Evolutionary conservation across 1,284 basidiomycete genomes (phyloP), one percentile per base, ranked within the genome.

Genomic region (Fomitopsis betulina): DNA sequence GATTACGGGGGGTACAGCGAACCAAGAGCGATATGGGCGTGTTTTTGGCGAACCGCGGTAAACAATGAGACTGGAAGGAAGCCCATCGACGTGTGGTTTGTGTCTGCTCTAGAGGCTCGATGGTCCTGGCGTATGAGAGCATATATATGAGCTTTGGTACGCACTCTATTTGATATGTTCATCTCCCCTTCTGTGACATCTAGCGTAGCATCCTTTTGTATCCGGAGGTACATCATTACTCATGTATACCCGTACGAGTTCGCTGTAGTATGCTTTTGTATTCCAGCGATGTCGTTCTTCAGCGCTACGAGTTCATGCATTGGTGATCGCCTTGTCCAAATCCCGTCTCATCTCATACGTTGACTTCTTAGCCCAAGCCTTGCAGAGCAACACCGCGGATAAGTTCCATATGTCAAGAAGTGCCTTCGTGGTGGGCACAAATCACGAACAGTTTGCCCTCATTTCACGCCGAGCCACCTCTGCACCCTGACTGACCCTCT

Each of bases 1-100:
- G 71, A 4, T 59, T 72, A 25, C 59, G 64, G 35, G 68, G 69
- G 21, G 50, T 64, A 19, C 63, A 65, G 49, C 56, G 69, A 39
- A 67, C 67, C 53, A 71, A 69, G 56, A 69, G 71, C 61, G 69
- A 71, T 56, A 67, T 66, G 63, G 71, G 71, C 35, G 71, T 71
- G 37, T 70, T 71, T 64, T 63, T 72, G 8, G 71, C 71, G 13
- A 62, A 64, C 7, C 57, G 71, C 19, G 71, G 70, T 3, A 69
- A 71, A 30, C 61, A 67, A 56, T 67, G 56, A 65, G 37, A 12
- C 17, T 21, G 15, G 32, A 10, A 3, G 27, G 6, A 30, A 27
- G 3, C 35, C 13, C 35, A 1, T 12, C 4, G 32, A 5, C 32
- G 4, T 30, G 6, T 5, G 17, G 47, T 27, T 50, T 50, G 17